phyloP scores from a whole-genome alignment of 108 stramenopile genomes.

The Cyclotella choctawhatcheeana region DNA sequence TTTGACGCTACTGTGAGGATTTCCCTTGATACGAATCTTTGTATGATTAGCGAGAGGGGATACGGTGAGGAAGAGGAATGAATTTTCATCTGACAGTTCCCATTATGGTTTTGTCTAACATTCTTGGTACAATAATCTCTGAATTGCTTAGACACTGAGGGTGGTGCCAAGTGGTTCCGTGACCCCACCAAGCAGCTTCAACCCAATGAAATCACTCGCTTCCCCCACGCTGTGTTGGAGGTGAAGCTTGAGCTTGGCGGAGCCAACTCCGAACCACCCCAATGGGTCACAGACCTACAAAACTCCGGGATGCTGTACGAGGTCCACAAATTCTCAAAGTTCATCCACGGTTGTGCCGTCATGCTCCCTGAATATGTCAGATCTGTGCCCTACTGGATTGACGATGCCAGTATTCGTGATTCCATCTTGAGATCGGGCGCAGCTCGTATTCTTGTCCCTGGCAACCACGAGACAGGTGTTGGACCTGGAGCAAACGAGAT shows the following conservation, averaged over 20 bases:
- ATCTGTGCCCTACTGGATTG: slow-evolving; percentile 96
- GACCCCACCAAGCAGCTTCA: slow-evolving; percentile 81
- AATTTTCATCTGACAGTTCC: too few relatives aligned
- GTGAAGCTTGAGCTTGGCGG: slow-evolving; percentile 95
- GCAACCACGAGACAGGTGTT: slow-evolving; percentile 54
- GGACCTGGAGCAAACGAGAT: slow-evolving; percentile 89
- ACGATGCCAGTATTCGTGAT: slow-evolving; percentile 90
- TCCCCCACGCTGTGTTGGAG: slow-evolving; percentile 97
- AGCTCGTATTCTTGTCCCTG: slow-evolving; percentile 68
- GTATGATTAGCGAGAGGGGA: slow-evolving; percentile 96
- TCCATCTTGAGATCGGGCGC: slow-evolving; percentile 87
- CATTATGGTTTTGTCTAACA: too few relatives aligned
- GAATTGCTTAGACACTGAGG: slow-evolving; percentile 57
- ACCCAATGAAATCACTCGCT: slow-evolving; percentile 89
- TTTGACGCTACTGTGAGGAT: slow-evolving; percentile 97
- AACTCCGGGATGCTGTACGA: slow-evolving; percentile 89
- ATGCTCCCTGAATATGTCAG: slow-evolving; percentile 94
- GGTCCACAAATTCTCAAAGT: slow-evolving; percentile 97
- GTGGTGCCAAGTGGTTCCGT: slow-evolving; percentile 93
- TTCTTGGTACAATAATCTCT: neutral
- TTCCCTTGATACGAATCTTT: slow-evolving; percentile 94
- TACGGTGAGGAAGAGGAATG: too few relatives aligned
- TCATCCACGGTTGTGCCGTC: slow-evolving; percentile 90
- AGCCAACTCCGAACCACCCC: slow-evolving; percentile 79
- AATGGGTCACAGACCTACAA: slow-evolving; percentile 94